A percentile compares a stretch with the other conserved stretches of the same genome.
phyloP scores from a whole-genome alignment of 768 basidiomycete genomes.

The Phylloporus sp. region DNA sequence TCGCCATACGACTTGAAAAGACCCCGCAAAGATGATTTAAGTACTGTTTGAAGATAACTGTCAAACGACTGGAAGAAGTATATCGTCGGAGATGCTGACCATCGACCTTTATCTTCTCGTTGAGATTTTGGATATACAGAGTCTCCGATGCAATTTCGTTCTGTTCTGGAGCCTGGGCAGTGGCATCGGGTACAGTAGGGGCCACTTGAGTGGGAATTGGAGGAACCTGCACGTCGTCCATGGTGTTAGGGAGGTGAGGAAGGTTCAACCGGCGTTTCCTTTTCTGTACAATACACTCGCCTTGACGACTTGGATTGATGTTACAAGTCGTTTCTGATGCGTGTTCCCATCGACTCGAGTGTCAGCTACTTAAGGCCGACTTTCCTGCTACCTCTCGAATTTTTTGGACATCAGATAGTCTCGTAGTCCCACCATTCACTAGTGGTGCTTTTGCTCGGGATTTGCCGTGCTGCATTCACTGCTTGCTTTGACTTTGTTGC shows the following conservation, averaged over 20 bases:
- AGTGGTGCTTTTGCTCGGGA: conserved; percentile 8
- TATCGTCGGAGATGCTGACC: conserved; percentile 37
- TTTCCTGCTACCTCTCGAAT: not conserved
- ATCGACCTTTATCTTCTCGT: conserved; percentile 87
- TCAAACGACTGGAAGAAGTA: conserved; percentile 8
- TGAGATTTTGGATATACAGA: conserved; percentile 93
- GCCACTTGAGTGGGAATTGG: conserved; percentile 29
- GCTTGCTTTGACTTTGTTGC: conserved; percentile 1
- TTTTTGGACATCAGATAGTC: not conserved
- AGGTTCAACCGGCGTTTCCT: conserved; percentile 7
- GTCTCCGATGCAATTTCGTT: conserved; percentile 69
- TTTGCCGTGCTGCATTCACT: conserved; percentile 14
- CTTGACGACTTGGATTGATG: not conserved
- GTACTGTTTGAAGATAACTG: conserved; percentile 45
- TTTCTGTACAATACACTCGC: conserved; percentile 5
- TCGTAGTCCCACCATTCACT: not conserved
- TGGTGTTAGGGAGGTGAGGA: conserved; percentile 16
- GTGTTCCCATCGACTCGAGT: not conserved
- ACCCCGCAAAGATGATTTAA: conserved; percentile 82
- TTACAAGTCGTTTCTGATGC: not conserved
- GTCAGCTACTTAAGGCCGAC: not conserved
- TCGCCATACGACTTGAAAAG: conserved; percentile 93
- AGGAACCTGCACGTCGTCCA: conserved; percentile 37
- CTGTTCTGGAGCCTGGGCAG: conserved; percentile 24
- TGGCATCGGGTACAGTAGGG: conserved; percentile 14